Evolutionary conservation across 108 stramenopile genomes (phyloP).

Genomic region (Pseudonitzschia delicatissima): DNA sequence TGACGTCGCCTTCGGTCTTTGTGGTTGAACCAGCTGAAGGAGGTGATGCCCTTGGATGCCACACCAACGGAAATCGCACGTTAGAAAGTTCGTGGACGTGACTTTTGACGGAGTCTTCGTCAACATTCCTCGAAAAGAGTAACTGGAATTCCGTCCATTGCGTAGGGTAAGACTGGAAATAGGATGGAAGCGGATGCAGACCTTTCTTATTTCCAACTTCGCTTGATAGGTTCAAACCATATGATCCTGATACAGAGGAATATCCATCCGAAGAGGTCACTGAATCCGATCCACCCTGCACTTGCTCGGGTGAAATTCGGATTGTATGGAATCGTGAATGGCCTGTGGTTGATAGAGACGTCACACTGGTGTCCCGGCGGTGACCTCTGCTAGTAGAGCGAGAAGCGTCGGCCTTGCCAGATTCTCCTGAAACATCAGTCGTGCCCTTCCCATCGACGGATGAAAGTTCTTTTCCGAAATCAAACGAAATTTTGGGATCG

Average conservation of each 20-base stretch:
- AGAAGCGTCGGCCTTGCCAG: background rate
- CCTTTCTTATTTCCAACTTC: too few relatives aligned
- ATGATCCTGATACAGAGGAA: too few relatives aligned
- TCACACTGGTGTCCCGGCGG: background rate
- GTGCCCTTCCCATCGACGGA: too few relatives aligned
- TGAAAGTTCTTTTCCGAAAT: background rate
- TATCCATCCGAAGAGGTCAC: background rate
- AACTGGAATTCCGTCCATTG: conserved; percentile 18
- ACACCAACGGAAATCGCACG: conserved; percentile 26
- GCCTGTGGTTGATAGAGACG: conserved; percentile 10
- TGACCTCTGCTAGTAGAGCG: background rate
- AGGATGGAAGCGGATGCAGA: background rate
- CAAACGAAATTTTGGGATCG: conserved; percentile 8
- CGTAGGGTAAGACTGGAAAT: conserved; percentile 1
- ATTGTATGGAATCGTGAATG: conserved; percentile 4
- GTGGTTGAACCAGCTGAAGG: background rate
- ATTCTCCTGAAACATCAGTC: conserved; percentile 1
- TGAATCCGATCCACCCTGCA: background rate
- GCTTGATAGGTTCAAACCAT: too few relatives aligned
- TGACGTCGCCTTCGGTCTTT: background rate
- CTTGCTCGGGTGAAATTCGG: background rate
- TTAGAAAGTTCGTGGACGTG: conserved; percentile 31
- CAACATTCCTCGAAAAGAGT: background rate
- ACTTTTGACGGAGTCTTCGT: conserved; percentile 4
- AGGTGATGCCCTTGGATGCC: conserved; percentile 23